These are phyloP conservation scores for Lodderomyces theae DNA, from an alignment of 1,139 yeast species.

Conservation along the genomic window DNA sequence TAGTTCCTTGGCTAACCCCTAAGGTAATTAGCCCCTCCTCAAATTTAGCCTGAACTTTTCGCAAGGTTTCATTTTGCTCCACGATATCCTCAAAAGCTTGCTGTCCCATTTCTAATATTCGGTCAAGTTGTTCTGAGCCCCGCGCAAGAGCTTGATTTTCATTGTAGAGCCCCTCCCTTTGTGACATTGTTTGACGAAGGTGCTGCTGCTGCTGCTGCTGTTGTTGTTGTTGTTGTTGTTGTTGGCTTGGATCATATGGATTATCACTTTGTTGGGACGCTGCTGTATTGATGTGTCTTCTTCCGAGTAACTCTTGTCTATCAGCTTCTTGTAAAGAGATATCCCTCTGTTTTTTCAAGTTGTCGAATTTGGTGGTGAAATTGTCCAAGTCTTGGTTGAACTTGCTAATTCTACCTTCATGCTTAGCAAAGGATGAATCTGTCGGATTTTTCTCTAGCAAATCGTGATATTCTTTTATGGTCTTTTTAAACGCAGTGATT, in stretches of 20 bases:
- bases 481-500: slow-evolving; percentile 67
- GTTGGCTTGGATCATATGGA: slow-evolving; percentile 46
- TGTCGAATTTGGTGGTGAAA: slow-evolving; percentile 56
- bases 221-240: slow-evolving; percentile 16
- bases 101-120: slow-evolving; percentile 85
- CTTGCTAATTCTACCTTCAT: slow-evolving; percentile 56
- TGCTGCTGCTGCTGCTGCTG: slow-evolving; percentile 14
- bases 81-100: slow-evolving; percentile 82
- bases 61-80: slow-evolving; percentile 75
- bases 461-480: slow-evolving; percentile 73
- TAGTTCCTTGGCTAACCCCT: slow-evolving; percentile 86
- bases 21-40: slow-evolving; percentile 71
- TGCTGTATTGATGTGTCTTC: slow-evolving; percentile 34
- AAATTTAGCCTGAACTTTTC: slow-evolving; percentile 61
- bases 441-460: slow-evolving; percentile 60
- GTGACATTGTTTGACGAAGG: slow-evolving; percentile 31
- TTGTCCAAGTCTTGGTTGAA: slow-evolving; percentile 61
- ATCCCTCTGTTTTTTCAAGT: slow-evolving; percentile 65
- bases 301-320: slow-evolving; percentile 60
- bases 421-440: slow-evolving; percentile 59
- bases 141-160: slow-evolving; percentile 66
- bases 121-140: slow-evolving; percentile 82
- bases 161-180: slow-evolving; percentile 65
- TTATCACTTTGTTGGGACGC: slow-evolving; percentile 44
- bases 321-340: slow-evolving; percentile 50